Conservation (phyloP, 1,284 basidiomycete genomes). For the Cryptococcus depauperatus region DNA sequence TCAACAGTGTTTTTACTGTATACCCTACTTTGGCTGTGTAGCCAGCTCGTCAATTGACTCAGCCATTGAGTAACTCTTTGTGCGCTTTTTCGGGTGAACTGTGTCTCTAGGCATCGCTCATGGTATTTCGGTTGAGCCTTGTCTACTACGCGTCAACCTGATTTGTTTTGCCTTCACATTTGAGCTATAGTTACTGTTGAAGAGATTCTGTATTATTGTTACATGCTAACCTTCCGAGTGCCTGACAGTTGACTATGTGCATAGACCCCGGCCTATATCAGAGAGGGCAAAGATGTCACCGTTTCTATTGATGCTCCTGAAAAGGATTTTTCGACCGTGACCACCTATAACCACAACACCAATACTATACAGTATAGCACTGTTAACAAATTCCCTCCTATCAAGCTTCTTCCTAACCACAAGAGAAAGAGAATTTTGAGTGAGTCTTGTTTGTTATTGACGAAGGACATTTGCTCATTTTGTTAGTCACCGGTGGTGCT, state of each 20-base stretch:
- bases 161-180: too few relatives aligned
- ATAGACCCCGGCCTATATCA: slow-evolving; percentile 40
- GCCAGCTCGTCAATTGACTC: too few relatives aligned
- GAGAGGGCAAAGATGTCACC: slow-evolving; percentile 53
- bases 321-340: slow-evolving; percentile 64
- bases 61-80: too few relatives aligned
- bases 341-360: slow-evolving; percentile 67
- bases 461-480: slow-evolving; percentile 2
- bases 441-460: slow-evolving; percentile 7
- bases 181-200: too few relatives aligned
- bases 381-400: slow-evolving; percentile 80
- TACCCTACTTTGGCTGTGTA: too few relatives aligned
- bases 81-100: too few relatives aligned
- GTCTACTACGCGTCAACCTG: too few relatives aligned
- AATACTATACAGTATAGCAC: slow-evolving; percentile 84
- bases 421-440: slow-evolving; percentile 73
- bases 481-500: slow-evolving; percentile 70
- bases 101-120: too few relatives aligned
- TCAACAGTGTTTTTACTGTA: too few relatives aligned
- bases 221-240: too few relatives aligned
- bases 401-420: slow-evolving; percentile 69
- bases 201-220: too few relatives aligned
- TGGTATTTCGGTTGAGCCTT: too few relatives aligned
- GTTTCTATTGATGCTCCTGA: slow-evolving; percentile 45
- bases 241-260: slow-evolving; percentile 1